Conservation (phyloP, 768 basidiomycete species). For the Termitomyces sp. region DNA sequence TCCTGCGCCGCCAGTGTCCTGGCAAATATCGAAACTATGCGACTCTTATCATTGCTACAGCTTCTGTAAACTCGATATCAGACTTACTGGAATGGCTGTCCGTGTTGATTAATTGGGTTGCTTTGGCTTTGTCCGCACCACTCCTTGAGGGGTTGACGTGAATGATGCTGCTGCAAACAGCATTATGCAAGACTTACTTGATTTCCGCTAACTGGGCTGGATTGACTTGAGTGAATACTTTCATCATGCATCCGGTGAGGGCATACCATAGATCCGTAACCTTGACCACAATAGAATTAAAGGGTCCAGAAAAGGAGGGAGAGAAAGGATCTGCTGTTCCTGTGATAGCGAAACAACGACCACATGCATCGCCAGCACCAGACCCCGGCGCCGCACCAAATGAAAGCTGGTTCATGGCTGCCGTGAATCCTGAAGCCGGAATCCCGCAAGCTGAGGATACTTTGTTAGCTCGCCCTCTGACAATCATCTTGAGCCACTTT, state of each 20-base stretch:
- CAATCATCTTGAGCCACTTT: not conserved
- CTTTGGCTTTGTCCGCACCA: conserved; percentile 49
- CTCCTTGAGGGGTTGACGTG: conserved; percentile 18
- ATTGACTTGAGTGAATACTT: not conserved
- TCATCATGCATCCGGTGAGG: not conserved
- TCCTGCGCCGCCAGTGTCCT: conserved; percentile 45
- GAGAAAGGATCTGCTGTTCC: conserved; percentile 46
- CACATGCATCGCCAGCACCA: conserved; percentile 55
- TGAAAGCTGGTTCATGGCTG: conserved; percentile 51
- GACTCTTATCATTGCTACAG: not conserved
- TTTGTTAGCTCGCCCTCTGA: not conserved
- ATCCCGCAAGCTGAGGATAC: conserved; percentile 43
- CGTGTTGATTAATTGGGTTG: conserved; percentile 35
- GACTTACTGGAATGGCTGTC: conserved; percentile 44
- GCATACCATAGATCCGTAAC: conserved; percentile 37
- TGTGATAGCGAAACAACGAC: conserved; percentile 53
- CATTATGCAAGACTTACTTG: conserved; percentile 18
- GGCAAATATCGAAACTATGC: conserved; percentile 53
- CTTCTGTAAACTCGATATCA: not conserved
- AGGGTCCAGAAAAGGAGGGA: conserved; percentile 42
- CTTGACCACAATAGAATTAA: conserved; percentile 50
- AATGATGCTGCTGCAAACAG: not conserved
- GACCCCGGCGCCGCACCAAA: conserved; percentile 44
- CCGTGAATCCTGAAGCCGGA: conserved; percentile 42
- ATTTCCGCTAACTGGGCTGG: conserved; percentile 40